A percentile compares a stretch with the other conserved stretches of the same genome.
phyloP scores from a whole-genome alignment of 306 rosid species.

The Citrullus colocynthis region DNA sequence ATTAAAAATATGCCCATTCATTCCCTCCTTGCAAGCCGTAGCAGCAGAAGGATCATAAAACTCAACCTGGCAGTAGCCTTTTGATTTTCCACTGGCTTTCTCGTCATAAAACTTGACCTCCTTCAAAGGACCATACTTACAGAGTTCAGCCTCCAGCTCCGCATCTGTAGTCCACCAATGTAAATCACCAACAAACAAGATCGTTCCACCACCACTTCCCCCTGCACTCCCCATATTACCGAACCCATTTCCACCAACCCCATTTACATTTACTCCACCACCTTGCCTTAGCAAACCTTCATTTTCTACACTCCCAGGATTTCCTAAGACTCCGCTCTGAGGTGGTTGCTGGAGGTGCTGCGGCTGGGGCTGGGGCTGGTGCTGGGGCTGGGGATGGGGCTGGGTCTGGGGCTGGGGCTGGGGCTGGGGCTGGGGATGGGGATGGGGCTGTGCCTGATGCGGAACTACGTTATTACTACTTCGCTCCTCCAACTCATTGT shows the following conservation, averaged over 20 bases:
- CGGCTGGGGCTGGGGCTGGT: conserved; percentile 19
- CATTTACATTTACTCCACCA: conserved; percentile 26
- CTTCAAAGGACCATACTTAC: conserved; percentile 76
- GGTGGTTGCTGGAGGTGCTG: conserved; percentile 17
- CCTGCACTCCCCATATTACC: conserved; percentile 13
- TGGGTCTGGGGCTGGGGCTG: not conserved
- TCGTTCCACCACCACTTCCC: conserved; percentile 43
- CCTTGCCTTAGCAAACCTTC: conserved; percentile 55
- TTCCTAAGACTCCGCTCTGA: conserved; percentile 25
- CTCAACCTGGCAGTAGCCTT: conserved; percentile 95
- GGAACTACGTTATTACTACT: conserved; percentile 29
- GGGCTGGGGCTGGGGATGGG: conserved; percentile 24
- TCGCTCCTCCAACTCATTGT: conserved; percentile 48
- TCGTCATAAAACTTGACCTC: conserved; percentile 89
- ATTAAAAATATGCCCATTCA: conserved; percentile 73
- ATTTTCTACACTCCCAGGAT: conserved; percentile 32
- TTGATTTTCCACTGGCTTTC: conserved; percentile 95
- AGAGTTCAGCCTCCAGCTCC: conserved; percentile 69
- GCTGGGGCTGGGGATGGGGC: conserved; percentile 22
- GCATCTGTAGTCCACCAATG: conserved; percentile 99
- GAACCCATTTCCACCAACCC: conserved; percentile 23
- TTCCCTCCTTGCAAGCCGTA: conserved; percentile 74
- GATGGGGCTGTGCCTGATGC: conserved; percentile 40
- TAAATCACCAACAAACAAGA: conserved; percentile 88
- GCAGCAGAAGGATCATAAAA: conserved; percentile 64